phyloP scores from a whole-genome alignment of 2,329 filamentous ascomycete genomes.

The Talaromyces marneffei region DNA sequence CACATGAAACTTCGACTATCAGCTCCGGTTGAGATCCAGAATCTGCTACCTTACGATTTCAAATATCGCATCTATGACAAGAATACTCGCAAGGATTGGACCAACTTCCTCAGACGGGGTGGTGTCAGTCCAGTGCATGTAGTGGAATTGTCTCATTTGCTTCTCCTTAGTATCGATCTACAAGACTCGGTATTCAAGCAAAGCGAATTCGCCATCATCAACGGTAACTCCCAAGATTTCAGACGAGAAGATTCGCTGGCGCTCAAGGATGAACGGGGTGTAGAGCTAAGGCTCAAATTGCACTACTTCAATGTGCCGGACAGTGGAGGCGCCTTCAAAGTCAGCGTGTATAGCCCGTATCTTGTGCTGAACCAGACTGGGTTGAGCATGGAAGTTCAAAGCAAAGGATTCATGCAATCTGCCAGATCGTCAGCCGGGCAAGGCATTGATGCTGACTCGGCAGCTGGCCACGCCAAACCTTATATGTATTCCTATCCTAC shows the following conservation, averaged over 20 bases:
- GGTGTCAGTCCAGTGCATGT: conserved; percentile 96
- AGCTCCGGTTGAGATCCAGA: conserved; percentile 89
- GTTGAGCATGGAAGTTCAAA: conserved; percentile 76
- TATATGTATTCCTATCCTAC: conserved; percentile 94
- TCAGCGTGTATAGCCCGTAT: conserved; percentile 92
- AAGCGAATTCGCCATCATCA: conserved; percentile 96
- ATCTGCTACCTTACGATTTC: conserved; percentile 93
- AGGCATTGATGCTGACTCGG: conserved; percentile 53
- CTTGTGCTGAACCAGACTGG: conserved; percentile 94
- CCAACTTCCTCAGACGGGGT: conserved; percentile 93
- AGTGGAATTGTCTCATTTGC: conserved; percentile 86
- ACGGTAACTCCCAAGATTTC: conserved; percentile 82
- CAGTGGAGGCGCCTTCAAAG: conserved; percentile 91
- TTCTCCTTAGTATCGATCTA: conserved; percentile 91
- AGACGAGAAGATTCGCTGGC: conserved; percentile 70
- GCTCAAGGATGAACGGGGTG: conserved; percentile 77
- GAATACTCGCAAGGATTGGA: conserved; percentile 98
- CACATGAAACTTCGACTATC: conserved; percentile 92
- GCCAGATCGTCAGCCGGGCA: conserved; percentile 80
- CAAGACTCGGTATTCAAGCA: conserved; percentile 92
- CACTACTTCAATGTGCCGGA: conserved; percentile 89
- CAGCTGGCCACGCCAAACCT: conserved; percentile 62
- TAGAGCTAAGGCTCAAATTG: conserved; percentile 72
- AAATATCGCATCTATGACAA: conserved; percentile 99
- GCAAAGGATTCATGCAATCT: conserved; percentile 81